A percentile compares a stretch with the other conserved stretches of the same genome.
Evolutionary conservation across 805 yeast genomes (phyloP).

Genomic region (Peterozyma toletana): DNA sequence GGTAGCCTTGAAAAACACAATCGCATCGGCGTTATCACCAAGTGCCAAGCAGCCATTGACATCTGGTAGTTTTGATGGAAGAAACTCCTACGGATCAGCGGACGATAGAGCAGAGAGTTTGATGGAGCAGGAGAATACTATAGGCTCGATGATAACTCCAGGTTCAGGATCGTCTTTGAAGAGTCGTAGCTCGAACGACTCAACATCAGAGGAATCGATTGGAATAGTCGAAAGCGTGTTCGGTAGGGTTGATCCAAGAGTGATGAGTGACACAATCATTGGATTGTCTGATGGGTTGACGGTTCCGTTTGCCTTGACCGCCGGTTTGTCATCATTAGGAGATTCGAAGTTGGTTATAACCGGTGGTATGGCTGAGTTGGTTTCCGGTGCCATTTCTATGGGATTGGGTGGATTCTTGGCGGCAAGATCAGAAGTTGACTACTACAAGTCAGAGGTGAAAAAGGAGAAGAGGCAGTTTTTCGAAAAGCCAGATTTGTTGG

Average conservation of each 20-base stretch:
- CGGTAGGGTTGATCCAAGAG: constrained; percentile 71
- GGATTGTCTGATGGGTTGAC: constrained; percentile 95
- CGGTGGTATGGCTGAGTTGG: constrained; percentile 96
- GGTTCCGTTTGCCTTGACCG: constrained; percentile 98
- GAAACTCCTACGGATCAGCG: constrained; percentile 4
- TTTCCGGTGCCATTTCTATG: constrained; percentile 96
- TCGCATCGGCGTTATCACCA: constrained; percentile 12
- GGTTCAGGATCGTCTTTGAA: background rate
- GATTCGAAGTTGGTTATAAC: constrained; percentile 86
- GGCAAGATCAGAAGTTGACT: constrained; percentile 82
- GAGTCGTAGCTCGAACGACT: background rate
- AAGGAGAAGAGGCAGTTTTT: constrained; percentile 64
- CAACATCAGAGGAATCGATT: background rate
- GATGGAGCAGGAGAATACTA: background rate
- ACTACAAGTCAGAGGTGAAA: constrained; percentile 63
- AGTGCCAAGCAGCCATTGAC: background rate
- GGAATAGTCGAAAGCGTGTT: constrained; percentile 2
- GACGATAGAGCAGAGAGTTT: constrained; percentile 3
- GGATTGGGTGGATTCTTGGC: constrained; percentile 96
- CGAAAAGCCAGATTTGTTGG: constrained; percentile 55
- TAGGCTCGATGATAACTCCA: no score
- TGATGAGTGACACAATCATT: constrained; percentile 87
- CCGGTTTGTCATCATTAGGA: constrained; percentile 89
- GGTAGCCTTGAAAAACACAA: constrained; percentile 23
- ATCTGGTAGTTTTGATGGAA: background rate